Conservation (phyloP, 1,284 basidiomycete genomes). For the Leccinum huronense region DNA sequence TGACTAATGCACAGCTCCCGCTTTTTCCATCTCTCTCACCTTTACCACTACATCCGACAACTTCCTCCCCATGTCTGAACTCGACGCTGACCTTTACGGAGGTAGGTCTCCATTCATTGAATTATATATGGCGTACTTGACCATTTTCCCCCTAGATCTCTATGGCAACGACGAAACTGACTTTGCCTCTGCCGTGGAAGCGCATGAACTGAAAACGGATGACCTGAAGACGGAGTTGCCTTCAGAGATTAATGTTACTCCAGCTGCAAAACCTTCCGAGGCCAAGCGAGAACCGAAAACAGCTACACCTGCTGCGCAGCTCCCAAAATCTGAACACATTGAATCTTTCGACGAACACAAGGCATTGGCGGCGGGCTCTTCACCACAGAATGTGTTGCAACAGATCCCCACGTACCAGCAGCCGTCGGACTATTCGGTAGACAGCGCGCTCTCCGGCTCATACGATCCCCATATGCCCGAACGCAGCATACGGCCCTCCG, state of each 20-base stretch:
- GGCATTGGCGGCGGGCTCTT: slow-evolving; percentile 20
- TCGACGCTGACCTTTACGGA: slow-evolving; percentile 83
- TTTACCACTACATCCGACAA: slow-evolving; percentile 43
- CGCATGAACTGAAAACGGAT: slow-evolving; percentile 32
- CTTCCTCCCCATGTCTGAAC: slow-evolving; percentile 53
- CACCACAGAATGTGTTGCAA: slow-evolving; percentile 45
- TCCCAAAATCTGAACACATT: slow-evolving; percentile 25
- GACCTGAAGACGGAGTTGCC: slow-evolving; percentile 26
- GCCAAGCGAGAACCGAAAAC: slow-evolving; percentile 23
- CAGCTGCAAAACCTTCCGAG: slow-evolving; percentile 23
- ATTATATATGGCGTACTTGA: background rate
- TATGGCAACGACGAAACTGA: slow-evolving; percentile 76
- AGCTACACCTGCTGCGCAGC: slow-evolving; percentile 15
- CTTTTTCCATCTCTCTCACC: slow-evolving; percentile 34
- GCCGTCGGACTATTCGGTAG: slow-evolving; percentile 51
- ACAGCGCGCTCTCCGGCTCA: slow-evolving; percentile 30
- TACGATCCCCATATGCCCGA: slow-evolving; percentile 52
- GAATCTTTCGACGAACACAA: slow-evolving; percentile 22
- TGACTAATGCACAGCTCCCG: slow-evolving; percentile 29
- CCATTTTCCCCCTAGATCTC: slow-evolving; percentile 49
- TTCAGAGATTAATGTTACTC: slow-evolving; percentile 17
- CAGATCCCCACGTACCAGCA: slow-evolving; percentile 77
- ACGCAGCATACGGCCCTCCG: slow-evolving; percentile 79
- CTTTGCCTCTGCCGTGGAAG: slow-evolving; percentile 47
- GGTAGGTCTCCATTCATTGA: slow-evolving; percentile 42